Conservation (phyloP, 768 basidiomycete species). For the Artomyces pyxidatus region DNA sequence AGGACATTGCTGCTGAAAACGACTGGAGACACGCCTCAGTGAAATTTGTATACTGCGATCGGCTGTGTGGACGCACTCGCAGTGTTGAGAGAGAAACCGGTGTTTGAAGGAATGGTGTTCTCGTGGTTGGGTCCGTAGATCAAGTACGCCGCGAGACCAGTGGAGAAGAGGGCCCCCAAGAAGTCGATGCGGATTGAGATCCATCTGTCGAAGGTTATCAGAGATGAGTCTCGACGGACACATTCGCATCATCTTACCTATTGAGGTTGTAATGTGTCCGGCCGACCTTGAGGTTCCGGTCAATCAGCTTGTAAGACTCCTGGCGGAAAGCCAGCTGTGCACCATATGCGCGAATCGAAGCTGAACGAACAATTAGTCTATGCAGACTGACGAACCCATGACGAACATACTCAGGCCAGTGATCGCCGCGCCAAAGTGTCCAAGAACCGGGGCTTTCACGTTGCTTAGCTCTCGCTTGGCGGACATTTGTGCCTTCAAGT, state of each 20-base stretch:
- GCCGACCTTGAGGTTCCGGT: conserved; percentile 36
- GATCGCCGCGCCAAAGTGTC: conserved; percentile 44
- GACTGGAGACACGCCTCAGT: conserved; percentile 23
- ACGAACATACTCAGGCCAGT: conserved; percentile 33
- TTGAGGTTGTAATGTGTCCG: conserved; percentile 41
- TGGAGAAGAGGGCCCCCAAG: conserved; percentile 40
- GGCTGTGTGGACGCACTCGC: conserved; percentile 29
- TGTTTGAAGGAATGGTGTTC: conserved; percentile 28
- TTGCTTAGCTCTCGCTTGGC: conserved; percentile 52
- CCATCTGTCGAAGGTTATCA: conserved; percentile 28
- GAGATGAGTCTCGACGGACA: neutral
- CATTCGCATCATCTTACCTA: conserved; percentile 21
- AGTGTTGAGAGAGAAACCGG: conserved; percentile 34
- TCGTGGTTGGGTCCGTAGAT: conserved; percentile 35
- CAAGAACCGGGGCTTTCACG: conserved; percentile 38
- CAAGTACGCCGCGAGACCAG: conserved; percentile 42
- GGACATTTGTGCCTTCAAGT: conserved; percentile 47
- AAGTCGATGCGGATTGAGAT: conserved; percentile 46
- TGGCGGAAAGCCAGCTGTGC: conserved; percentile 35
- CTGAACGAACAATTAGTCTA: conserved; percentile 12
- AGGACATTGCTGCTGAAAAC: conserved; percentile 50
- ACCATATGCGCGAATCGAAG: conserved; percentile 48
- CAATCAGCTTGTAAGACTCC: conserved; percentile 37
- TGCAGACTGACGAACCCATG: neutral
- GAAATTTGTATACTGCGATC: neutral